Percentiles rank a stretch among this genome's conserved stretches.
Evolutionary conservation across 2,329 filamentous ascomycete genomes (phyloP).

Genomic region (Pseudogymnoascus sp.): DNA sequence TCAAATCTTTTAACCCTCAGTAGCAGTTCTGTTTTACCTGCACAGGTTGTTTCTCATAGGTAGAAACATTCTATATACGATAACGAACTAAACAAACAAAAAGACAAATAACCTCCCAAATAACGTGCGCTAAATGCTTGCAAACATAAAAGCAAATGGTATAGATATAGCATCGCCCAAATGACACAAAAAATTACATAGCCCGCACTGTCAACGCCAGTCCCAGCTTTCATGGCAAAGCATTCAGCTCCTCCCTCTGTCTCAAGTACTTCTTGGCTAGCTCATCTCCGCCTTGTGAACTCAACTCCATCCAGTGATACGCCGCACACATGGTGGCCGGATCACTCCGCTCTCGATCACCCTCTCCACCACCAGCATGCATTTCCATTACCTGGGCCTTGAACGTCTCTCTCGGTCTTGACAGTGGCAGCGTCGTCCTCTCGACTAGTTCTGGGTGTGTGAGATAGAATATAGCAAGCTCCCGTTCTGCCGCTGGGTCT

Average conservation of each 20-base stretch:
- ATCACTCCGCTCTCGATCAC: constrained; percentile 62
- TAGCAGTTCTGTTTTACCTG: constrained; percentile 11
- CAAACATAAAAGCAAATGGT: constrained; percentile 8
- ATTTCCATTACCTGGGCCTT: constrained; percentile 77
- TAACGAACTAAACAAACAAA: neutral
- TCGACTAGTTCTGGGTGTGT: constrained; percentile 81
- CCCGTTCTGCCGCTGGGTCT: constrained; percentile 78
- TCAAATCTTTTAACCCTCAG: constrained; percentile 5
- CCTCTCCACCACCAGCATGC: constrained; percentile 44
- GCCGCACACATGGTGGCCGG: constrained; percentile 88
- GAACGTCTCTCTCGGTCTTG: constrained; percentile 81
- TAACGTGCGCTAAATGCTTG: constrained; percentile 11
- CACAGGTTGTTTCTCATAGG: constrained; percentile 5
- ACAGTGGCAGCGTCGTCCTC: constrained; percentile 74
- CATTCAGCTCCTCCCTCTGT: constrained; percentile 41
- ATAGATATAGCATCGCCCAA: constrained; percentile 5
- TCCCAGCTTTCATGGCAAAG: constrained; percentile 21
- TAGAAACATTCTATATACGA: constrained; percentile 1
- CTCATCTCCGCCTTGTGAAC: constrained; percentile 77
- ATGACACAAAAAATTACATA: neutral
- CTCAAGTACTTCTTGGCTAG: constrained; percentile 75
- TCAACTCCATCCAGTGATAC: constrained; percentile 94
- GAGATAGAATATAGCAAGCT: constrained; percentile 88
- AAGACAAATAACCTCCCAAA: constrained; percentile 2
- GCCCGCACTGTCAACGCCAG: constrained; percentile 3